Percentiles rank a stretch among this genome's conserved stretches.
Conservation (phyloP, 805 yeast species). For the Kluyveromyces wickerhamii region DNA sequence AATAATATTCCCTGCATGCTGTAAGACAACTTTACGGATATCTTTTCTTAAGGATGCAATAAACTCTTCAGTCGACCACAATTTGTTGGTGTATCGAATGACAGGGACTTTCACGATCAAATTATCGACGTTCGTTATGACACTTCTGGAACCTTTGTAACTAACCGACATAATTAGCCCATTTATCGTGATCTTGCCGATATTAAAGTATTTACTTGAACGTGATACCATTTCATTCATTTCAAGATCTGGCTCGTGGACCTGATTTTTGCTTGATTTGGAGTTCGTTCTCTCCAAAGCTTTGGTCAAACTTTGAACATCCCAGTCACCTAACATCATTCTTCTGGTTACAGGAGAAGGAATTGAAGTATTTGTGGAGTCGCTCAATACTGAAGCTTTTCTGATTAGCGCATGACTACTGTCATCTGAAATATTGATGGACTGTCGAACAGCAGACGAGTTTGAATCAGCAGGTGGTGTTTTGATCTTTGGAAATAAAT, state of each 20-base stretch:
- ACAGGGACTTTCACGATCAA: slow-evolving; percentile 45
- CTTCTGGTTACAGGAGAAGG: slow-evolving; percentile 3
- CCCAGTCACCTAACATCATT: slow-evolving; percentile 3
- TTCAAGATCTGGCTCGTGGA: slow-evolving; percentile 19
- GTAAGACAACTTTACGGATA: slow-evolving; percentile 45
- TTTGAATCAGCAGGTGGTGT: neutral
- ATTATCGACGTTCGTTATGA: slow-evolving; percentile 51
- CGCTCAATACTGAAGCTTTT: neutral
- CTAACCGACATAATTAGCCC: slow-evolving; percentile 50
- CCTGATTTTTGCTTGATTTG: neutral
- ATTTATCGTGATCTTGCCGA: slow-evolving; percentile 45
- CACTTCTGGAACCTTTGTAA: slow-evolving; percentile 54
- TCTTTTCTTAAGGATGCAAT: slow-evolving; percentile 45
- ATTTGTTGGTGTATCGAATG: slow-evolving; percentile 36
- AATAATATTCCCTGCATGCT: slow-evolving; percentile 52
- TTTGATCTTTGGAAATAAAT: slow-evolving; percentile 37
- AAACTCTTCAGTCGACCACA: slow-evolving; percentile 56
- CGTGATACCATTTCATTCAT: slow-evolving; percentile 60
- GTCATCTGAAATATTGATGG: neutral
- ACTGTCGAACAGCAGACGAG: neutral
- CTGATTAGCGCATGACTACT: neutral
- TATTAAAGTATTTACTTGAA: slow-evolving; percentile 60
- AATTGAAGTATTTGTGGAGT: neutral
- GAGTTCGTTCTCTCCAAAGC: neutral
- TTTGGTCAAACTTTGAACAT: slow-evolving; percentile 3